Evolutionary conservation across 805 yeast species (phyloP).

Genomic region (Debaryomyces maramus): DNA sequence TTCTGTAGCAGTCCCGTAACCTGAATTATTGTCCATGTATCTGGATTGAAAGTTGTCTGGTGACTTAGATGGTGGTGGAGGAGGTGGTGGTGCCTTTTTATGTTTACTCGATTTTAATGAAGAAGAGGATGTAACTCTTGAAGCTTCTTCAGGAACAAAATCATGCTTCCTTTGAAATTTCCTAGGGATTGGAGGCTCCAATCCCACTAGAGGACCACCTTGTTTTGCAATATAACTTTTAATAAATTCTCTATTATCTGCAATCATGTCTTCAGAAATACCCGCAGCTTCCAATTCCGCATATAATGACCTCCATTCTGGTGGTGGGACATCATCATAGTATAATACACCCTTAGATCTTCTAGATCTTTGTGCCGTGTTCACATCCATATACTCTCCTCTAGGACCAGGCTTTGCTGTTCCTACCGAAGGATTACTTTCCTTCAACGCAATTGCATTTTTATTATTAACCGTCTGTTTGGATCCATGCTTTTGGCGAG

Average conservation of each 20-base stretch:
- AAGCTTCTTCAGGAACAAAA: constrained; percentile 14
- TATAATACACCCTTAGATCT: constrained; percentile 60
- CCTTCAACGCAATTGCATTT: constrained; percentile 79
- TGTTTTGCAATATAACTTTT: constrained; percentile 72
- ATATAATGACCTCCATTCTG: constrained; percentile 79
- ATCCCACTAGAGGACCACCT: constrained; percentile 78
- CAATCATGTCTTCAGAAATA: constrained; percentile 84
- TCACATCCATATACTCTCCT: constrained; percentile 54
- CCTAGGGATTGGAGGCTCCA: constrained; percentile 83
- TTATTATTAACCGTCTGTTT: constrained; percentile 83
- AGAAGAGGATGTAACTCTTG: constrained; percentile 15
- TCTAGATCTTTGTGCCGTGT: constrained; percentile 55
- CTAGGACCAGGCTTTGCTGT: constrained; percentile 54
- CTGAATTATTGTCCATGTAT: constrained; percentile 12
- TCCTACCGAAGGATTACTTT: constrained; percentile 27
- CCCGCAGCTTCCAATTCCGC: constrained; percentile 74
- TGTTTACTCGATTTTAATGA: constrained; percentile 25
- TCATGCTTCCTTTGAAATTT: constrained; percentile 36
- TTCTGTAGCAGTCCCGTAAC: constrained; percentile 3
- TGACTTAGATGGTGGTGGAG: constrained; percentile 12
- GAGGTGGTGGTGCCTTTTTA: constrained; percentile 45
- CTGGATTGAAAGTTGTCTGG: constrained; percentile 11
- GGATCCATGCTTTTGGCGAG: constrained; percentile 79
- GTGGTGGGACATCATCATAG: constrained; percentile 79
- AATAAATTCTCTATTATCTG: constrained; percentile 79